A percentile compares a stretch with the other conserved stretches of the same genome.
Evolutionary conservation across 345 rosid genomes (phyloP).

Genomic region (Mangifera indica): DNA sequence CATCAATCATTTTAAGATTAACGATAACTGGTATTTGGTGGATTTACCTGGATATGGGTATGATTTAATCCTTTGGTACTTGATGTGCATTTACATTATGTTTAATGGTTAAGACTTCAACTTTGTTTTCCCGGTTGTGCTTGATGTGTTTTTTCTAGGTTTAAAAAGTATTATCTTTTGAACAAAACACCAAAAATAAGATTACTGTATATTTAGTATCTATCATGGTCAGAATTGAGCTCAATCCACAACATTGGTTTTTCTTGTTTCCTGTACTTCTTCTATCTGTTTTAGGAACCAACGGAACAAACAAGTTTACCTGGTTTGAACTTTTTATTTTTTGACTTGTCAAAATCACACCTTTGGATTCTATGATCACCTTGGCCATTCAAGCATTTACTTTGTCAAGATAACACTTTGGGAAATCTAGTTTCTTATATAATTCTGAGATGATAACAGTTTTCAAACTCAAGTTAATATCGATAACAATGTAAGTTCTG

Average conservation of each 20-base stretch:
- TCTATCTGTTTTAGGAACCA: too few species aligned
- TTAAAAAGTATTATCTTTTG: neutral
- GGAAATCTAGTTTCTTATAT: too few species aligned
- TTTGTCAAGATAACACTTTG: too few species aligned
- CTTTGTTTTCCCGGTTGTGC: neutral
- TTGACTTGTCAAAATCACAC: neutral
- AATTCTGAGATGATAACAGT: too few species aligned
- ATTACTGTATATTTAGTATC: too few species aligned
- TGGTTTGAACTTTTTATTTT: neutral
- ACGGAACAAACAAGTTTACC: too few species aligned
- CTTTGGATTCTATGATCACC: neutral
- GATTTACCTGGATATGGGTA: conserved; percentile 99
- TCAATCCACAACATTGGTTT: too few species aligned
- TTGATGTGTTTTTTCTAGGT: neutral
- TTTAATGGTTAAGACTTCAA: neutral
- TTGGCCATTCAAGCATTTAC: neutral
- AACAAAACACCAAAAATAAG: neutral
- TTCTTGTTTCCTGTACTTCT: too few species aligned
- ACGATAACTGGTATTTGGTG: conserved; percentile 88
- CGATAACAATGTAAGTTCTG: too few species aligned
- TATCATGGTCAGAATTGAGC: too few species aligned
- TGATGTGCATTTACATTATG: neutral
- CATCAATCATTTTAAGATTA: conserved; percentile 92
- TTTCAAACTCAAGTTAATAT: too few species aligned
- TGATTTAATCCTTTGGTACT: conserved; percentile 22